Percentiles rank a stretch among this genome's conserved stretches.
Conservation (phyloP, 768 basidiomycete genomes). For the Neoboletus magnificus region DNA sequence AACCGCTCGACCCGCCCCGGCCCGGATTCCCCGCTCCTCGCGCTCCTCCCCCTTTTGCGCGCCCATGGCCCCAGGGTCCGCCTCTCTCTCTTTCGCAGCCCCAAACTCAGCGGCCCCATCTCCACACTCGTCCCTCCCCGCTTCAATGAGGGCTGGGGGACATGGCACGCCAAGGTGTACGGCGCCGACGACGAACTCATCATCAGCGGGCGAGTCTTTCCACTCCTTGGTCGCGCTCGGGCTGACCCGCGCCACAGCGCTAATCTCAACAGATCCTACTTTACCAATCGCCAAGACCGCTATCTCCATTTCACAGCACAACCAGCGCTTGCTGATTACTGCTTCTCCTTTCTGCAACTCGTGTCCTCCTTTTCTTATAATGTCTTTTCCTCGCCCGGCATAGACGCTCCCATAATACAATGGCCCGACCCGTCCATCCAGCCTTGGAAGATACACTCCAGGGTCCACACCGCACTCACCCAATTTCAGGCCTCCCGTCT, state of each 20-base stretch:
- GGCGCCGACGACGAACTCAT: constrained; percentile 90
- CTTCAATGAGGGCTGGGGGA: constrained; percentile 98
- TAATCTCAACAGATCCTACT: constrained; percentile 91
- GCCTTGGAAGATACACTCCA: constrained; percentile 65
- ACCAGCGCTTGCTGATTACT: constrained; percentile 71
- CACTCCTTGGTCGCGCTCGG: neutral
- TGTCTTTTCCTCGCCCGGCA: constrained; percentile 29
- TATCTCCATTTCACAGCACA: constrained; percentile 75
- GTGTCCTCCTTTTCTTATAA: constrained; percentile 72
- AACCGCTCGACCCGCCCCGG: constrained; percentile 78
- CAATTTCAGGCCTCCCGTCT: constrained; percentile 54
- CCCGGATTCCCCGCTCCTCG: constrained; percentile 59
- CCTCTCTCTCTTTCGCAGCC: constrained; percentile 83
- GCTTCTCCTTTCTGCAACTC: constrained; percentile 69
- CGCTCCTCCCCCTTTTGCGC: constrained; percentile 70
- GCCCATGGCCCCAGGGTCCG: constrained; percentile 70
- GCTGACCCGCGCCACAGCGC: constrained; percentile 52
- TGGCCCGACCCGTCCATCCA: constrained; percentile 68
- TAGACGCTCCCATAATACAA: constrained; percentile 48
- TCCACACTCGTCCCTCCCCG: constrained; percentile 80
- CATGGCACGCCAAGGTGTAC: constrained; percentile 97
- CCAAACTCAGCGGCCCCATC: constrained; percentile 72
- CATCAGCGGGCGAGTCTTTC: constrained; percentile 74
- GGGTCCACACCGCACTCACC: constrained; percentile 53
- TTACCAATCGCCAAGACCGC: constrained; percentile 92